phyloP scores from a whole-genome alignment of 2,329 filamentous ascomycete genomes.

The Aspergillus fumigatiaffinis region DNA sequence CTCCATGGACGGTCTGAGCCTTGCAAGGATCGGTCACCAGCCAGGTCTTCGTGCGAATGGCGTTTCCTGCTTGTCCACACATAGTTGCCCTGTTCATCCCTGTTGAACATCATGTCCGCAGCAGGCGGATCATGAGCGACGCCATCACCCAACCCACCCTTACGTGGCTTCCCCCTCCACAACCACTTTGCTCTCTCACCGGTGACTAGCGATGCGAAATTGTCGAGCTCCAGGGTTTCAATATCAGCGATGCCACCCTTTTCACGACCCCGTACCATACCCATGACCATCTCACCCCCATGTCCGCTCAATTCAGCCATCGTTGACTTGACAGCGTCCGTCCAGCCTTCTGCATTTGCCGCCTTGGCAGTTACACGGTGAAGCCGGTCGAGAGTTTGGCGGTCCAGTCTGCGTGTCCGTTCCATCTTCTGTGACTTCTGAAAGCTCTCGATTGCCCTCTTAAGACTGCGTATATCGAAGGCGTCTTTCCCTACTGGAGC shows the following conservation, averaged over 20 bases:
- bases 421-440: conserved; percentile 84
- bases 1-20: conserved; percentile 30
- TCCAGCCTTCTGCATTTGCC: conserved; percentile 84
- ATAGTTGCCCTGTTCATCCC: conserved; percentile 44
- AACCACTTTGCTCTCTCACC: conserved; percentile 89
- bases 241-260: conserved; percentile 89
- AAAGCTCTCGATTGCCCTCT: conserved; percentile 79
- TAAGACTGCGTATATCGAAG: conserved; percentile 79
- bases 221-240: conserved; percentile 85
- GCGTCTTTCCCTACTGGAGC: conserved; percentile 85
- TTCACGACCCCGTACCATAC: conserved; percentile 83
- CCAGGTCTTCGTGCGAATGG: conserved; percentile 37
- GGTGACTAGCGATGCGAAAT: conserved; percentile 70
- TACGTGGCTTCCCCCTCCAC: conserved; percentile 85
- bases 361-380: conserved; percentile 85
- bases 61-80: conserved; percentile 42
- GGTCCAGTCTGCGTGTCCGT: conserved; percentile 73
- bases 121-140: conserved; percentile 30
- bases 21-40: conserved; percentile 25
- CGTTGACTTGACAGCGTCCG: conserved; percentile 89
- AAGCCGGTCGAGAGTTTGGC: conserved; percentile 74
- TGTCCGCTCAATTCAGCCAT: conserved; percentile 92
- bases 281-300: conserved; percentile 88
- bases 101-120: conserved; percentile 42
- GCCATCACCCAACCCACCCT: conserved; percentile 42